These are phyloP conservation scores for Phytophthora cactorum DNA, from an alignment of 352 stramenopile genomes.

Conservation along the genomic window DNA sequence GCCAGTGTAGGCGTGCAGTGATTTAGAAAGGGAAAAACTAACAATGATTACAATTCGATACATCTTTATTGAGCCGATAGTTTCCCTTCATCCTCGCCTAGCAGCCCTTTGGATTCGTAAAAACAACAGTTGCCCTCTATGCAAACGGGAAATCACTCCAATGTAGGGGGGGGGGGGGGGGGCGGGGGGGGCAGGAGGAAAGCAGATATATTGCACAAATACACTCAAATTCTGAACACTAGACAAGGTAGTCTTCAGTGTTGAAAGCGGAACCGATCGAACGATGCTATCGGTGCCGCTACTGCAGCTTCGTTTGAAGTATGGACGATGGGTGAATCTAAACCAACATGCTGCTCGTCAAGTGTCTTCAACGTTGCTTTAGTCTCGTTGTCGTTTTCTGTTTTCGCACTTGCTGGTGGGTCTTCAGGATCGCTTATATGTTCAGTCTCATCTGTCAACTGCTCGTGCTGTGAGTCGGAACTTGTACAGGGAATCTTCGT, in stretches of 20 bases:
- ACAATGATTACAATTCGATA: too few species aligned
- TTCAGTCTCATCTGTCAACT: conserved; percentile 8
- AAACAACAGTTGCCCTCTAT: conserved; percentile 83
- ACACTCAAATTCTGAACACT: conserved; percentile 6
- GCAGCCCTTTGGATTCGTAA: conserved; percentile 57
- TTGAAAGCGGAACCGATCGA: conserved; percentile 45
- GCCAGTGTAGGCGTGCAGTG: too few species aligned
- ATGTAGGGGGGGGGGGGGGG: conserved; percentile 19
- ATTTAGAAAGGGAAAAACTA: too few species aligned
- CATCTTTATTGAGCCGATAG: too few species aligned
- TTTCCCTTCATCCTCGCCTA: too few species aligned
- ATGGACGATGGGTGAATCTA: conserved; percentile 5
- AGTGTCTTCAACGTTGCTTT: conserved; percentile 1
- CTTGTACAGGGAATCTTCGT: background rate
- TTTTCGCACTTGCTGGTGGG: conserved; percentile 1
- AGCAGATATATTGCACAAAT: conserved; percentile 19
- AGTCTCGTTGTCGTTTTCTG: conserved; percentile 2
- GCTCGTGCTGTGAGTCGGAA: conserved; percentile 4
- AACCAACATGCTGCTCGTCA: background rate
- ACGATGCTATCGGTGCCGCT: conserved; percentile 22
- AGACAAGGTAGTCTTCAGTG: conserved; percentile 14
- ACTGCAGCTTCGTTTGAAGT: background rate
- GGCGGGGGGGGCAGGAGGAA: too few species aligned
- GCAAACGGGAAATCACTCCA: conserved; percentile 65
- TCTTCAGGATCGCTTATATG: conserved; percentile 10